Base-by-base conservation (phyloP, 164 flowering plant genomes). In the Tetrastigma voinierianum region DNA sequence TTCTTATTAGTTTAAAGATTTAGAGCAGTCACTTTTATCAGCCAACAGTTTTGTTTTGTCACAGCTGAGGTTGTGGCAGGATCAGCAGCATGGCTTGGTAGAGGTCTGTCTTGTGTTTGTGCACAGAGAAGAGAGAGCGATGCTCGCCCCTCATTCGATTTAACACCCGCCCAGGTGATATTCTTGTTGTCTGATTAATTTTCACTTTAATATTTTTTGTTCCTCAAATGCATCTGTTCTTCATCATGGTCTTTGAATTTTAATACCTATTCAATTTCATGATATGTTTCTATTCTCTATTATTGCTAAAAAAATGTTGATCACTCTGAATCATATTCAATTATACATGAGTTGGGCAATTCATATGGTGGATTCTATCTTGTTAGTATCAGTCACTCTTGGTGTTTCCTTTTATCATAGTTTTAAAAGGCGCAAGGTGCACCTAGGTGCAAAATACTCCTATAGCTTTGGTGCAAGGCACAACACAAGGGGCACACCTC, bases 71-170 rank as follows among this genome's bases (percentile, higher is more conserved):
- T 83, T 80, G 97, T 89, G 77, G 93, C 96, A 66, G 97, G 99
- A 80, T 95, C 99, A 66, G 82, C 97, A 68, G 98, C 99, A 70
- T 95, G 99, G 99, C 81, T 95, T 65, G 99, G 99, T 20, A 88
- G 85, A 82, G 99, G 99, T 56, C 91, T 95, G 79, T 95, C 99
- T 67, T 95, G 99, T 82, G 99, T 95, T 67, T 95, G 98, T 82
- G 99, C 81, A 75, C 99, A 95, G 80, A 75, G 98, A 81, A 86
- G 90, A 78, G 99, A 95, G 44, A 83, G 81, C 73, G 96, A 92
- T 71, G 82, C 87, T 60, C 97, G 95, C 49, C 87, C 87, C 15
- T 92, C 99, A 51, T 92, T 95, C 81, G 99, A 95, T 67, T 73
- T 95, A 69, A 92, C 99, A 10, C 95, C 90, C 65, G 73, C 77